These are phyloP conservation scores for Verticillium nubilum DNA, from an alignment of 2,329 filamentous ascomycete species.

Conservation along the genomic window DNA sequence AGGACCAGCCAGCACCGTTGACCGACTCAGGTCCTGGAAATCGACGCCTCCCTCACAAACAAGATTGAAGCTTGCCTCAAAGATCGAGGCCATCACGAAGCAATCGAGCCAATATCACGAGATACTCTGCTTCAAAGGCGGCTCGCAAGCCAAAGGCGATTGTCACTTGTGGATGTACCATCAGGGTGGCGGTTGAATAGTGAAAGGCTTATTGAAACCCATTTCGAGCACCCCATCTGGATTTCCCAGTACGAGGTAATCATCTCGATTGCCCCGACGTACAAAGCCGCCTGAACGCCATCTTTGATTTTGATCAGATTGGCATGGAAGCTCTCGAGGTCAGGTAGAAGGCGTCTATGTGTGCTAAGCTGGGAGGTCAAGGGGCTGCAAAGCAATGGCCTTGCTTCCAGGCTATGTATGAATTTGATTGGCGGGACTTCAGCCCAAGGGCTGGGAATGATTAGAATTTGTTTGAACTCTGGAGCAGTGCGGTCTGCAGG, in stretches of 20 bases:
- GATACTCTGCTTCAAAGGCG: not conserved
- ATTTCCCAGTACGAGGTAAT: not conserved
- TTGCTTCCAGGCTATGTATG: too few relatives aligned
- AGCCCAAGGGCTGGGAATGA: not conserved
- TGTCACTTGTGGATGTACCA: not conserved
- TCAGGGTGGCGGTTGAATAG: not conserved
- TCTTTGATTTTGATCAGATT: not conserved
- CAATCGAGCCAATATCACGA: not conserved
- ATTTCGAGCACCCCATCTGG: not conserved
- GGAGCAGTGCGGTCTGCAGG: not conserved
- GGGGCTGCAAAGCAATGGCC: not conserved
- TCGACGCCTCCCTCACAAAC: not conserved
- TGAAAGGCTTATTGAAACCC: not conserved
- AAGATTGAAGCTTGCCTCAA: not conserved
- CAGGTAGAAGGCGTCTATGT: not conserved
- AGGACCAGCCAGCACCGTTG: not conserved
- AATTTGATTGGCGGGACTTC: not conserved
- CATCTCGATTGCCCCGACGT: not conserved
- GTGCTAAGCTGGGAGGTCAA: not conserved
- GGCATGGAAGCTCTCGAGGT: not conserved
- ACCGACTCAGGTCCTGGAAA: not conserved
- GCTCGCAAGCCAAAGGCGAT: not conserved
- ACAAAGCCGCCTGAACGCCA: not conserved
- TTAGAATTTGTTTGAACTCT: not conserved
- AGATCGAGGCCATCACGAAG: not conserved